Evolutionary conservation across 2,329 filamentous ascomycete species (phyloP).

Genomic region (Sporothrix variecibatus): DNA sequence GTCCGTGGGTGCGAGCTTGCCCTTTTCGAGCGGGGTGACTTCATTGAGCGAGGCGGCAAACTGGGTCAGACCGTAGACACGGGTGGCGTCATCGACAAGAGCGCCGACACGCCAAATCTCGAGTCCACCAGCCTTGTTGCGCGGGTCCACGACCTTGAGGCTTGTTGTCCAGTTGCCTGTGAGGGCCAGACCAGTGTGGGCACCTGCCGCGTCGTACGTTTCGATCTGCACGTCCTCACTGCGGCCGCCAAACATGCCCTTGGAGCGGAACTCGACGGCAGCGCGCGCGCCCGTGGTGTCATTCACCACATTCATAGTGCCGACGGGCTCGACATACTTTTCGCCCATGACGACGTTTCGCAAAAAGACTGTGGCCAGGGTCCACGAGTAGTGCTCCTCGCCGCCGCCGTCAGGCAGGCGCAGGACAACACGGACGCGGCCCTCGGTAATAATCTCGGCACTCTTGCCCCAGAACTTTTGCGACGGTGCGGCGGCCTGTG

Average conservation of each 20-base stretch:
- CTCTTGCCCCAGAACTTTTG: constrained; percentile 99
- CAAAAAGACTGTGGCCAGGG: constrained; percentile 82
- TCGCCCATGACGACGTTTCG: constrained; percentile 97
- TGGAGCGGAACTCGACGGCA: constrained; percentile 86
- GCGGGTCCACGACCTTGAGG: constrained; percentile 59
- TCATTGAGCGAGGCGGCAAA: constrained; percentile 90
- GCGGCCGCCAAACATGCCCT: constrained; percentile 95
- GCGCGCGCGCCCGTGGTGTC: constrained; percentile 83
- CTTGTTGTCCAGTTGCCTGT: constrained; percentile 81
- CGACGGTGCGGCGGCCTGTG: constrained; percentile 82
- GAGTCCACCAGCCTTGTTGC: constrained; percentile 55
- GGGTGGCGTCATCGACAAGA: constrained; percentile 75
- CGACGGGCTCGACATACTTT: constrained; percentile 95
- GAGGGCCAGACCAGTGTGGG: constrained; percentile 66
- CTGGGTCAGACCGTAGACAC: constrained; percentile 82
- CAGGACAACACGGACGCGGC: constrained; percentile 76
- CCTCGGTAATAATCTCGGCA: constrained; percentile 90
- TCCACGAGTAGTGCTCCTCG: constrained; percentile 88
- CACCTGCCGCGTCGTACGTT: constrained; percentile 66
- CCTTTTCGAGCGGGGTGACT: constrained; percentile 75
- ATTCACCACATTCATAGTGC: constrained; percentile 81
- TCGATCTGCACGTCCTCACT: constrained; percentile 86
- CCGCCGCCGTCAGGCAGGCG: constrained; percentile 57
- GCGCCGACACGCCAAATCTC: constrained; percentile 78
- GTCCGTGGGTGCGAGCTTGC: constrained; percentile 77